Conservation (phyloP, 805 yeast species). For the Spathaspora girioi region DNA sequence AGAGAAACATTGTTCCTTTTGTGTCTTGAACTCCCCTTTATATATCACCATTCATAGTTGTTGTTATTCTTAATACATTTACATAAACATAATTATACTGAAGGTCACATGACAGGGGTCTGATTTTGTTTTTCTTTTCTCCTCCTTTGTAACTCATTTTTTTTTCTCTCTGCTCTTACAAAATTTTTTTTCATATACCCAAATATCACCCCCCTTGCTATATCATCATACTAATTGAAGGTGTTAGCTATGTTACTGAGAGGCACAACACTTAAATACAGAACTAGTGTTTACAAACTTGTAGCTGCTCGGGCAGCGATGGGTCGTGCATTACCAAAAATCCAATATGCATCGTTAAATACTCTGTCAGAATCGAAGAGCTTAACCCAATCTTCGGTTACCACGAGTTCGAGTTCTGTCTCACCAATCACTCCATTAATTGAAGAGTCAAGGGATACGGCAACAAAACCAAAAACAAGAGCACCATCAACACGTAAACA, state of each 20-base stretch:
- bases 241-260: not conserved
- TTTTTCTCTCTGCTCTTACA: not conserved
- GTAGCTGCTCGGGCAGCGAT: not conserved
- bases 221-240: no score
- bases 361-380: not conserved
- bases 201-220: no score
- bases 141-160: not conserved
- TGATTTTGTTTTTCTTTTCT: not conserved
- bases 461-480: not conserved
- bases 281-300: not conserved
- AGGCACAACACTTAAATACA: not conserved
- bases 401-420: not conserved
- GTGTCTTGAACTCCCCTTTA: not conserved
- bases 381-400: not conserved
- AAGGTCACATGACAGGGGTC: not conserved
- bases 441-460: no score
- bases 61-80: not conserved
- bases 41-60: not conserved
- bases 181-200: not conserved
- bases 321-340: not conserved
- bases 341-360: not conserved
- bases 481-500: not conserved
- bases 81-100: not conserved
- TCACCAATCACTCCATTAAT: constrained; percentile 1
- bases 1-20: not conserved